Base-by-base conservation (phyloP, 208 protist species). In the Leishmania tropica region DNA sequence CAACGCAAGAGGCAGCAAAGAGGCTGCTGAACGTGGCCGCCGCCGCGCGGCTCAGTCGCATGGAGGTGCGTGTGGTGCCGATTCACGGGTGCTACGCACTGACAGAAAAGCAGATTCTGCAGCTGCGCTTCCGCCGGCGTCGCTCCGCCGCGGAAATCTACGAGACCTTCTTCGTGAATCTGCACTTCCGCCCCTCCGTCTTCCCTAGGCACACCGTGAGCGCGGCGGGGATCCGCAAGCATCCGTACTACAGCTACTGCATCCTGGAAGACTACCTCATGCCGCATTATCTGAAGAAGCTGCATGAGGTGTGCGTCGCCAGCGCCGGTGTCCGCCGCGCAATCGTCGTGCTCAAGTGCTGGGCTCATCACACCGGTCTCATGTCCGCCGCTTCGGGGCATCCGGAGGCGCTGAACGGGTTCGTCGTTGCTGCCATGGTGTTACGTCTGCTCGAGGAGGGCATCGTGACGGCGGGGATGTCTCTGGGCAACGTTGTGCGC, bases 291-390 rank as follows among this genome's bases (percentile, higher is more conserved):
- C 80, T 96, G 73, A 88, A 93, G 72, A 89, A 88, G 74, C 81
- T 97, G 64, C 94, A 97, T 81, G 81, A 88, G 75, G 76, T 95
- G 37, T 96, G 90, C 80, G 87, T 92, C 15, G 75, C 84, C 35
- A 93, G 87, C 73, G 83, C 88, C 11, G 79, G 75, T 28, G 73
- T 97, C 21, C 89, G 88, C 51, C 89, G 91, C 31, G 91, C 92
- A 40, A 91, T 95, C 8, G 91, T 97, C 28, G 83, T 97, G 62
- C 92, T 97, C 56, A 96, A 95, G 81, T 95, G 89, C 74, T 97
- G 94, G 93, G 94, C 93, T 0, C 87, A 93, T 78, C 94, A 97
- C 84, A 84, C 86, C 2, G 94, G 94, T 17, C 84, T 97, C 48
- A 95, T 90, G 84, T 73, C 89, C 56, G 76, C 86, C 73, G 79